Evolutionary conservation across 352 stramenopile genomes (phyloP).

Genomic region (Globisporangium takayamanum): DNA sequence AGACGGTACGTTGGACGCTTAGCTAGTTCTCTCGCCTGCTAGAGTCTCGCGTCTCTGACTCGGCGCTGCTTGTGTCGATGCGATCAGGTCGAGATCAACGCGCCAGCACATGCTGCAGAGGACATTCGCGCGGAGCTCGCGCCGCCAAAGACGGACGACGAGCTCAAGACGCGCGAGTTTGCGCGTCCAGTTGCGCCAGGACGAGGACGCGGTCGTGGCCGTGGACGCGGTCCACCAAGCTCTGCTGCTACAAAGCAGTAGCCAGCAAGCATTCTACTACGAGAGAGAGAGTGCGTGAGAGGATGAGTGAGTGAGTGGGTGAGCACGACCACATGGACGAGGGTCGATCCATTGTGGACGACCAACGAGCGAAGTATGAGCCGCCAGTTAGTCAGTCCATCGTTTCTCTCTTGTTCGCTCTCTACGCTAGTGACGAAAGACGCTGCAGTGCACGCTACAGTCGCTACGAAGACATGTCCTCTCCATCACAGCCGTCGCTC

Average conservation of each 20-base stretch:
- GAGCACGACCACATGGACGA: too few species aligned
- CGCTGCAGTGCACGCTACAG: too few species aligned
- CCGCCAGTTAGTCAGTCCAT: too few species aligned
- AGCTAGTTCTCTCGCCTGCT: background rate
- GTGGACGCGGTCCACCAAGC: conserved; percentile 29
- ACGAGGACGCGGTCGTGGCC: conserved; percentile 48
- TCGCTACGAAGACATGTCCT: too few species aligned
- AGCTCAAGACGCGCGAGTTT: conserved; percentile 63
- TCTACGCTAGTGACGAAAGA: too few species aligned
- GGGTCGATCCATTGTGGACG: too few species aligned
- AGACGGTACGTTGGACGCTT: conserved; percentile 28
- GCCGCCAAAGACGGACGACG: conserved; percentile 49
- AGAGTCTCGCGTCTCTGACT: background rate
- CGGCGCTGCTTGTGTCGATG: background rate
- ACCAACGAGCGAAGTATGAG: too few species aligned
- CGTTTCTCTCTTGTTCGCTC: too few species aligned
- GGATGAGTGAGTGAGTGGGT: too few species aligned
- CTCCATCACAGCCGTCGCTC: too few species aligned
- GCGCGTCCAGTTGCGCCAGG: conserved; percentile 62
- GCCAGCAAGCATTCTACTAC: background rate
- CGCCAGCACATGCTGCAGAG: conserved; percentile 39
- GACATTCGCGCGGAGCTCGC: conserved; percentile 60
- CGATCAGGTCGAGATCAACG: conserved; percentile 71
- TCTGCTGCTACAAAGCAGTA: background rate
- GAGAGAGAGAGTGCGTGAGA: background rate